These are phyloP conservation scores for Populus pruinosa DNA, from an alignment of 345 rosid species.

Conservation along the genomic window DNA sequence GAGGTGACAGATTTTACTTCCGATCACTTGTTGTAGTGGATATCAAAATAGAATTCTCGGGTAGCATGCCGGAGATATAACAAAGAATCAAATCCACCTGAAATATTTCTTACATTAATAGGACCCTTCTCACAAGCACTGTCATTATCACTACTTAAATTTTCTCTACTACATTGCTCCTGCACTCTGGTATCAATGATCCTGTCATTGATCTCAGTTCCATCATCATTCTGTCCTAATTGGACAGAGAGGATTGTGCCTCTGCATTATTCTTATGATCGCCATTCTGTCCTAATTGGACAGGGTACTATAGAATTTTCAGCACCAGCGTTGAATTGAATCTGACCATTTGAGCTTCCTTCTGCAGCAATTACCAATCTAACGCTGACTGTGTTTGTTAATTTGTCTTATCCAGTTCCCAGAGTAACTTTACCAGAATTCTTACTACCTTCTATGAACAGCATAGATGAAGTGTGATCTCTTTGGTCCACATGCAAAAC, in stretches of 20 bases:
- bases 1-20: conserved; percentile 41
- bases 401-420: conserved; percentile 36
- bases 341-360: conserved; percentile 25
- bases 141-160: conserved; percentile 27
- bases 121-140: conserved; percentile 61
- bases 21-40: conserved; percentile 65
- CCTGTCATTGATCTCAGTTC: conserved; percentile 9
- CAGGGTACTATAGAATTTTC: conserved; percentile 23
- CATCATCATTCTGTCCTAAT: conserved; percentile 23
- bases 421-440: conserved; percentile 28
- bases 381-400: conserved; percentile 27
- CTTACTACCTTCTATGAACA: conserved; percentile 30
- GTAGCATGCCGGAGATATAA: conserved; percentile 70
- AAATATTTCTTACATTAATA: conserved; percentile 48
- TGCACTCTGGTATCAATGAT: conserved; percentile 13
- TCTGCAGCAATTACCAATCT: conserved; percentile 39
- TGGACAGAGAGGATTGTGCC: conserved; percentile 7
- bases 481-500: conserved; percentile 24
- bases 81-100: conserved; percentile 87
- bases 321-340: conserved; percentile 18
- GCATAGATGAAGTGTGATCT: conserved; percentile 30
- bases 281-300: not conserved
- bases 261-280: conserved; percentile 20
- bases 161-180: conserved; percentile 15
- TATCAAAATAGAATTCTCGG: conserved; percentile 78